phyloP scores from a whole-genome alignment of 2,329 filamentous ascomycete genomes.

The Xylogone sp. region DNA sequence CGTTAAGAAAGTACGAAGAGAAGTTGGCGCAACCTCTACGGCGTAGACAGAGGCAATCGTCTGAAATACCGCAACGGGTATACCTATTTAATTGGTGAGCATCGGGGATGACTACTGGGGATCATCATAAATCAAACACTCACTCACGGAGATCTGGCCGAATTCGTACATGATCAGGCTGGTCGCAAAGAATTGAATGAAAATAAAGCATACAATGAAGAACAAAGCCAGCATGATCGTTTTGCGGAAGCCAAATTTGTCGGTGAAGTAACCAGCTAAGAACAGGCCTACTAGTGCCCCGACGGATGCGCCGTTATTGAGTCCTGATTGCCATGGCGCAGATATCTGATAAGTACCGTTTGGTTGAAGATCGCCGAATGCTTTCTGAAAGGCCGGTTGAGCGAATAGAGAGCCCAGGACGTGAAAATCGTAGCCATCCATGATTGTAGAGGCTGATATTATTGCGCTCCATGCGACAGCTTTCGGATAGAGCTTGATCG shows the following conservation, averaged over 20 bases:
- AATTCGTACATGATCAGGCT: constrained; percentile 38
- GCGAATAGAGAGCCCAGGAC: constrained; percentile 31
- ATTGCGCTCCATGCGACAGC: constrained; percentile 24
- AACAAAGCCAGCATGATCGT: constrained; percentile 40
- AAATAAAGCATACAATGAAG: constrained; percentile 37
- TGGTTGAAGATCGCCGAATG: constrained; percentile 21
- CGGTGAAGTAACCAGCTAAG: constrained; percentile 35
- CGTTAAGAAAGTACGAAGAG: constrained; percentile 45
- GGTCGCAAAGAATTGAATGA: constrained; percentile 43
- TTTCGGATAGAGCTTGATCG: constrained; percentile 4
- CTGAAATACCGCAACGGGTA: constrained; percentile 47
- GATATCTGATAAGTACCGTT: constrained; percentile 34
- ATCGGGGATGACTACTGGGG: constrained; percentile 33
- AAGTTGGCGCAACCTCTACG: constrained; percentile 47
- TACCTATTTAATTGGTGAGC: constrained; percentile 45
- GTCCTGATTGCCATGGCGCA: constrained; percentile 36
- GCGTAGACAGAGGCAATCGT: constrained; percentile 12
- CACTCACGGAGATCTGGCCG: constrained; percentile 41
- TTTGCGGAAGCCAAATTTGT: constrained; percentile 39
- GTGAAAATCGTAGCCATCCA: constrained; percentile 33
- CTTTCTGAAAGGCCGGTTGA: constrained; percentile 23
- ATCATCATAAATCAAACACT: neutral
- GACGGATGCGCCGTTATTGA: constrained; percentile 35
- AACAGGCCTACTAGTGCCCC: constrained; percentile 39
- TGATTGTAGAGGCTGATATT: constrained; percentile 30